These are phyloP conservation scores for Panaeolus cyanescens DNA, from an alignment of 768 basidiomycete genomes.

Conservation along the genomic window DNA sequence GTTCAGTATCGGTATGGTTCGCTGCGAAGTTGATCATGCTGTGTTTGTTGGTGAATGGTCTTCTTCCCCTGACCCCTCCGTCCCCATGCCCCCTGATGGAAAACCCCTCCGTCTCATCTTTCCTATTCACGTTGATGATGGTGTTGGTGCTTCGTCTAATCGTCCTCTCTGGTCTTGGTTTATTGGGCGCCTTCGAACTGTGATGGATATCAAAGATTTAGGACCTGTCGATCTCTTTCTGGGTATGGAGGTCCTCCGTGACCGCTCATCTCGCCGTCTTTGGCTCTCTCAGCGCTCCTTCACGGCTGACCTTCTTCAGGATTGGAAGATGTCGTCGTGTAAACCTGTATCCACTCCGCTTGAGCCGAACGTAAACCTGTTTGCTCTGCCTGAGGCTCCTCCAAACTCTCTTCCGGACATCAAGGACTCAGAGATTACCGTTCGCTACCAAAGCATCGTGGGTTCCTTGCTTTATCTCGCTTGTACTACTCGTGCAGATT, in stretches of 20 bases:
- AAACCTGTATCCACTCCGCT: slow-evolving; percentile 33
- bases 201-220: background rate
- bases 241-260: slow-evolving; percentile 22
- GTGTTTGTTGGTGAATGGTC: slow-evolving; percentile 20
- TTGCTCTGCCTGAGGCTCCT: slow-evolving; percentile 17
- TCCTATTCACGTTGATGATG: slow-evolving; percentile 6
- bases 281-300: slow-evolving; percentile 26
- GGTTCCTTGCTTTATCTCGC: slow-evolving; percentile 31
- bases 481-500: slow-evolving; percentile 23
- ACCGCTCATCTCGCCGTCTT: slow-evolving; percentile 17
- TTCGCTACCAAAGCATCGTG: too few species aligned
- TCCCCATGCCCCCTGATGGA: slow-evolving; percentile 17
- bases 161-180: background rate
- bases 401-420: slow-evolving; percentile 20
- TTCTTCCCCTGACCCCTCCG: slow-evolving; percentile 14
- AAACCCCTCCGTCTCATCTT: slow-evolving; percentile 7
- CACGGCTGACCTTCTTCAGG: background rate
- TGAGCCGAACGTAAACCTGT: slow-evolving; percentile 22
- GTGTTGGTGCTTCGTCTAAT: background rate
- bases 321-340: slow-evolving; percentile 24
- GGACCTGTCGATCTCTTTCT: background rate
- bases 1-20: slow-evolving; percentile 7
- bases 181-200: background rate
- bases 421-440: slow-evolving; percentile 25
- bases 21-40: slow-evolving; percentile 25